Evolutionary conservation across 352 stramenopile genomes (phyloP).

Genomic region (Albugo candida): DNA sequence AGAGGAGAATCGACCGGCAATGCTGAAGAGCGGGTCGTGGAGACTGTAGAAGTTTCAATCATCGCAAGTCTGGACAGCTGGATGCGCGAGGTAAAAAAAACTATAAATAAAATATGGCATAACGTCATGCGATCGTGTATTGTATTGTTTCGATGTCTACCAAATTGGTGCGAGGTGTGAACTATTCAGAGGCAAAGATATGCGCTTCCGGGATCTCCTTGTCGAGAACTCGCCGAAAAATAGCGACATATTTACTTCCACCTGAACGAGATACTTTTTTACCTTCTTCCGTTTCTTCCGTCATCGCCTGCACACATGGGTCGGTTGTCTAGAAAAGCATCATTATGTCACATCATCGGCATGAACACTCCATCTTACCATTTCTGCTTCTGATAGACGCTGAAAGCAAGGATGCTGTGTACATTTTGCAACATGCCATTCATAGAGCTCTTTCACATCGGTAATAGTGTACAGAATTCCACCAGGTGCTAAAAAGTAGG

Average conservation of each 20-base stretch:
- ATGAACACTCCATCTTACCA: constrained; percentile 21
- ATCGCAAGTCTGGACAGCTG: no score
- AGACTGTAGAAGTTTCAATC: no score
- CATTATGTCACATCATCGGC: not conserved
- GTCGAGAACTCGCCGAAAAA: constrained; percentile 55
- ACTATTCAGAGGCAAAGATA: no score
- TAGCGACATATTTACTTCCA: constrained; percentile 77
- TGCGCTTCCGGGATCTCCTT: constrained; percentile 17
- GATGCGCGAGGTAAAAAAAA: no score
- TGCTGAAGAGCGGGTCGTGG: no score
- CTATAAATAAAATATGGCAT: no score
- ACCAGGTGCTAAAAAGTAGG: constrained; percentile 83
- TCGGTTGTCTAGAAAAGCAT: constrained; percentile 44
- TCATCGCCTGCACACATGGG: constrained; percentile 90
- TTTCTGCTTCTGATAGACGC: constrained; percentile 69
- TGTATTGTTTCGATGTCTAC: no score
- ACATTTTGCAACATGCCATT: constrained; percentile 94
- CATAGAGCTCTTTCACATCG: constrained; percentile 94
- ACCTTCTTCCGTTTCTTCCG: constrained; percentile 93
- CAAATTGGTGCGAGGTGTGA: no score
- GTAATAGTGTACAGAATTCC: constrained; percentile 97
- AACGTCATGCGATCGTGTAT: no score
- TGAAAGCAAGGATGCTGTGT: constrained; percentile 86
- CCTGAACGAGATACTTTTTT: constrained; percentile 91
- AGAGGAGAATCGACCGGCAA: no score